Evolutionary conservation across 140 eudicot genomes (phyloP), one percentile per base, ranked within the genome.

Genomic region (Anethum foeniculum): DNA sequence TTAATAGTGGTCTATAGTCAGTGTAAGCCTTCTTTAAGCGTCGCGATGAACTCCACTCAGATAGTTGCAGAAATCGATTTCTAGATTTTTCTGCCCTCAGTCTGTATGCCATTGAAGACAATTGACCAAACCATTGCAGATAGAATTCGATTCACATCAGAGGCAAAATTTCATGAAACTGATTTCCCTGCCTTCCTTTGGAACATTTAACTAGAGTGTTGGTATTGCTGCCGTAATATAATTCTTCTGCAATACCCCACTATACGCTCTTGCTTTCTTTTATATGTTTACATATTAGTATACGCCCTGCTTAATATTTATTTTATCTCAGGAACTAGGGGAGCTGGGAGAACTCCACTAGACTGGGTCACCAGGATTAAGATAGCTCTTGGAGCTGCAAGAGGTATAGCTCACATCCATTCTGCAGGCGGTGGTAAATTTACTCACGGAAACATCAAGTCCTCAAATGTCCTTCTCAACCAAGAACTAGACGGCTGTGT

Each of bases 361-460:
- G 97, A 89, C 82, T 95, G 99, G 99, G 96, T 90, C 38, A 79
- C 97, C 27, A 80, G 99, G 85, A 88, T 92, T 10, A 92, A 89
- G 84, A 89, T 95, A 43, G 83, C 97, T 48, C 84, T 90, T 0
- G 97, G 97, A 81, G 94, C 95, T 54, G 98, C 98, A 77, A 85
- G 85, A 77, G 98, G 95, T 79, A 60, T 94, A 43, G 97, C 99
- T 15, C 97, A 95, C 79, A 85, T 91, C 69, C 99, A 95, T 44
- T 89, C 95, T 2, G 80, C 79, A 13, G 97, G 97, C 6, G 96
- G 93, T 56, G 80, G 89, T 12, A 92, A 88, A 85, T 90, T 87
- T 78, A 83, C 91, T 58, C 97, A 95, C 19, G 99, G 99, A 64
- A 92, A 92, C 85, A 86, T 95, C 67, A 95, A 92, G 84, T 86